phyloP scores from a whole-genome alignment of 345 rosid genomes.

The Camelina sativa region DNA sequence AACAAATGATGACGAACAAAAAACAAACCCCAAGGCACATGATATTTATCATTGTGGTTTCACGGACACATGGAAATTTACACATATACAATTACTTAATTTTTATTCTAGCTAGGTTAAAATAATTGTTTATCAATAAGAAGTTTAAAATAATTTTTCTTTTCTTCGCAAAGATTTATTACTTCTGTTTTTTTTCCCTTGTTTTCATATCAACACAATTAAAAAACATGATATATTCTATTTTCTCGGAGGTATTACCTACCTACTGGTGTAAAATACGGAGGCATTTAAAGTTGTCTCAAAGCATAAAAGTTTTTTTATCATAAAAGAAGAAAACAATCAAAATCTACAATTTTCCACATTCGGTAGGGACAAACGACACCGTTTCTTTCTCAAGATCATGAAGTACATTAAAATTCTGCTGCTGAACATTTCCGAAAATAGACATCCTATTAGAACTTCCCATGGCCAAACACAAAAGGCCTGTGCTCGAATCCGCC shows the following conservation, averaged over 20 bases:
- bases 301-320: conserved; percentile 14
- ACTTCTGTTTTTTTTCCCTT: not conserved
- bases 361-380: conserved; percentile 69
- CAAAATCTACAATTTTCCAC: conserved; percentile 56
- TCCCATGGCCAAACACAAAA: conserved; percentile 89
- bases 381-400: conserved; percentile 71
- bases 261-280: not conserved
- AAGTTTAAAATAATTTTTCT: not conserved
- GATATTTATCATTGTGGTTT: not conserved
- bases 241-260: not conserved
- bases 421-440: conserved; percentile 95
- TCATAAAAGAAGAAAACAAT: conserved; percentile 12
- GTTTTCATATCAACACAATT: not conserved
- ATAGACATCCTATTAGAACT: conserved; percentile 82
- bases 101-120: not conserved
- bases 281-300: not conserved
- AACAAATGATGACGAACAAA: not conserved
- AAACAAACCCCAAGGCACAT: not conserved
- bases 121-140: not conserved
- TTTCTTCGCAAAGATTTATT: not conserved
- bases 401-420: conserved; percentile 70
- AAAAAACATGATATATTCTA: not conserved
- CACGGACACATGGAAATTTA: not conserved
- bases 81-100: not conserved
- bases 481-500: conserved; percentile 60